These are phyloP conservation scores for Scortechinia acanthostroma DNA, from an alignment of 2,329 filamentous ascomycete species.

Conservation along the genomic window DNA sequence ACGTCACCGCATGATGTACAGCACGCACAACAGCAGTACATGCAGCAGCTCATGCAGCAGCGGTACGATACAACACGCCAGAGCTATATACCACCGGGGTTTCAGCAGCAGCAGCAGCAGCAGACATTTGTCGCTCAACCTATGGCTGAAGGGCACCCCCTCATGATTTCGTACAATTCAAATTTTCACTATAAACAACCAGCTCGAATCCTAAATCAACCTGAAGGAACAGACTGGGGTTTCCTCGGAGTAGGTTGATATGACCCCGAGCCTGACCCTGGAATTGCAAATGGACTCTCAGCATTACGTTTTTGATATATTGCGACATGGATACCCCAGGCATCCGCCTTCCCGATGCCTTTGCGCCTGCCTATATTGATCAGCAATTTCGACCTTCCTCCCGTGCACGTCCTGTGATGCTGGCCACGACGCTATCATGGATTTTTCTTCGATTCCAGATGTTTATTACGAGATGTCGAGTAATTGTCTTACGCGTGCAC, in stretches of 20 bases:
- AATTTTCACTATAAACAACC: slow-evolving; percentile 20
- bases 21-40: slow-evolving; percentile 6
- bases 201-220: slow-evolving; percentile 20
- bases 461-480: no score
- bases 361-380: no score
- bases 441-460: no score
- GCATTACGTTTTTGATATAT: no score
- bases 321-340: no score
- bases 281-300: no score
- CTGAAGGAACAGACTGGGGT: slow-evolving; percentile 26
- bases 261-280: no score
- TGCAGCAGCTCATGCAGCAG: slow-evolving; percentile 19
- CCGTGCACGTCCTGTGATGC: no score
- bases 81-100: slow-evolving; percentile 19
- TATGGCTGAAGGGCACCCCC: not conserved
- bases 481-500: no score
- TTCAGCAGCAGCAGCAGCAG: slow-evolving; percentile 15
- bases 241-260: slow-evolving; percentile 25
- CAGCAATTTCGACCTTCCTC: no score
- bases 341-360: no score
- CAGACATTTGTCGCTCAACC: not conserved
- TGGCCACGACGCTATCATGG: no score
- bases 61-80: slow-evolving; percentile 16
- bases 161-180: slow-evolving; percentile 13
- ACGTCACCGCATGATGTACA: not conserved